A percentile compares a stretch with the other conserved stretches of the same genome.
phyloP scores from a whole-genome alignment of 2,329 filamentous ascomycete genomes.

The Periconia sp. region DNA sequence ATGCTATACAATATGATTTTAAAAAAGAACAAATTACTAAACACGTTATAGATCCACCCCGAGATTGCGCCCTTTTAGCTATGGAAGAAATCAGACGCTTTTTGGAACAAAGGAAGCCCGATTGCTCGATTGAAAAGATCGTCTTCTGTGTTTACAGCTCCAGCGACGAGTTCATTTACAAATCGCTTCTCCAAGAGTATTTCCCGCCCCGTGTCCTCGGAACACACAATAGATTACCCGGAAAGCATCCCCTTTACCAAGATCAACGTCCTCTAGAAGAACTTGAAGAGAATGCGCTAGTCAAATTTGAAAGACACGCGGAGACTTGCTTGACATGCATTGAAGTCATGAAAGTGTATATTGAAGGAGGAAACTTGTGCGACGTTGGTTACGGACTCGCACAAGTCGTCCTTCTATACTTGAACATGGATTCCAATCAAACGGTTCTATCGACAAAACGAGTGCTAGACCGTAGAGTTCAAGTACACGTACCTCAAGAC shows the following conservation, averaged over 20 bases:
- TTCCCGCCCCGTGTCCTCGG: constrained; percentile 26
- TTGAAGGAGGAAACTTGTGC: constrained; percentile 20
- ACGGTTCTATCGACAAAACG: constrained; percentile 22
- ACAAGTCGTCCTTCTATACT: constrained; percentile 18
- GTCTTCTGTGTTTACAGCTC: constrained; percentile 32
- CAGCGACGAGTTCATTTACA: constrained; percentile 35
- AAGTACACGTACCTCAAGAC: constrained; percentile 22
- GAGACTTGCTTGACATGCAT: constrained; percentile 23
- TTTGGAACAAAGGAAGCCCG: constrained; percentile 24
- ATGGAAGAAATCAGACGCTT: constrained; percentile 38
- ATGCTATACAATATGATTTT: not conserved
- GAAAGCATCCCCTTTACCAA: constrained; percentile 22
- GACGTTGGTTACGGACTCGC: constrained; percentile 22
- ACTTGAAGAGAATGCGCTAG: constrained; percentile 16
- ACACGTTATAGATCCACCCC: constrained; percentile 16
- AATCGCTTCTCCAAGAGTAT: constrained; percentile 31
- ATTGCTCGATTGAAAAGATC: constrained; percentile 28
- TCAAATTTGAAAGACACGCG: constrained; percentile 31
- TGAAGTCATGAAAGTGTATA: constrained; percentile 21
- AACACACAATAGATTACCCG: no score
- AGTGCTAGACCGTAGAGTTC: constrained; percentile 7
- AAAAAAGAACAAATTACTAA: not conserved
- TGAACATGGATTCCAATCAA: constrained; percentile 24
- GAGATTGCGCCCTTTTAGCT: constrained; percentile 31
- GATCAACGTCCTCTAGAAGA: constrained; percentile 11